Evolutionary conservation across 495 filamentous ascomycete species (phyloP).

Genomic region (Podospora pseudopauciseta): DNA sequence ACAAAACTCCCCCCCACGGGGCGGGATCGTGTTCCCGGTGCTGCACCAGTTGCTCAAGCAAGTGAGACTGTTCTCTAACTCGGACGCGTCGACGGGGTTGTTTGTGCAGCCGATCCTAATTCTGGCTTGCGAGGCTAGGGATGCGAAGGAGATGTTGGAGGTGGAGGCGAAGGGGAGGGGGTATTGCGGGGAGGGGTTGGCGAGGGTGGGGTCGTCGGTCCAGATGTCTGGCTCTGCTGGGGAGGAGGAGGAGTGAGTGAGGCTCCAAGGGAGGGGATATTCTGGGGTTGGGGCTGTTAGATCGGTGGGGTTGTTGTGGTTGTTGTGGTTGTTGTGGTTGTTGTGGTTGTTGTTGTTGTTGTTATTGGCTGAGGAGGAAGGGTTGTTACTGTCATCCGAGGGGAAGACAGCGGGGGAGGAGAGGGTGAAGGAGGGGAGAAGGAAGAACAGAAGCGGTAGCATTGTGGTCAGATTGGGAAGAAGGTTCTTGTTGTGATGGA

Average conservation of each 20-base stretch:
- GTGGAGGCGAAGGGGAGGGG: background rate
- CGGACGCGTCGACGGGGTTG: background rate
- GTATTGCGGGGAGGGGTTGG: background rate
- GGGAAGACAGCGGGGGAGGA: background rate
- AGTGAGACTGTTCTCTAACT: background rate
- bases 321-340: background rate
- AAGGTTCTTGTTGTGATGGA: background rate
- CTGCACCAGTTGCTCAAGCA: conserved; percentile 2
- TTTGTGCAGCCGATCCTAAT: conserved; percentile 2
- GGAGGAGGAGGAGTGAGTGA: background rate
- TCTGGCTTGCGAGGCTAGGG: too few relatives aligned
- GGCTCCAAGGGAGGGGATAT: background rate
- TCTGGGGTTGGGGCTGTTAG: background rate
- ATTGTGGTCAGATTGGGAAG: background rate
- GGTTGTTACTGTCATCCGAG: too few relatives aligned
- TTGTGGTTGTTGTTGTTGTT: background rate
- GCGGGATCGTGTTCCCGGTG: background rate
- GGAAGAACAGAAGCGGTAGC: background rate
- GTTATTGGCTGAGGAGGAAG: too few relatives aligned
- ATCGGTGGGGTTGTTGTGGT: background rate
- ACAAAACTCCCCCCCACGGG: background rate
- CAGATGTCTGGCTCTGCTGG: background rate
- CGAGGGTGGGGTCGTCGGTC: background rate
- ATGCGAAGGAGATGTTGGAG: background rate
- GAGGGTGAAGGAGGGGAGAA: background rate